Conservation (phyloP, 1,284 basidiomycete genomes). For the Malassezia nana region DNA sequence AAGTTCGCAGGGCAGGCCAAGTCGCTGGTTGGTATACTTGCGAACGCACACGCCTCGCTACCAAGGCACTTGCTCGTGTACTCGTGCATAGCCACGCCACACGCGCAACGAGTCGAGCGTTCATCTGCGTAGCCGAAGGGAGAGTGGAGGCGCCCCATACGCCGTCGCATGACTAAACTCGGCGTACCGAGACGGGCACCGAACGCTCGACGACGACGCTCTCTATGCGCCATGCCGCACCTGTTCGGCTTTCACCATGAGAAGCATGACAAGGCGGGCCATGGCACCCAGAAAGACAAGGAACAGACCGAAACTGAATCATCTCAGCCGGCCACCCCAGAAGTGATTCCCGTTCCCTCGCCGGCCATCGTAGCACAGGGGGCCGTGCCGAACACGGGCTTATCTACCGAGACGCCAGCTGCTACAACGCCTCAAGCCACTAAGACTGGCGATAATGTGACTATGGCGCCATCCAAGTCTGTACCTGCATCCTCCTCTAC, state of each 20-base stretch:
- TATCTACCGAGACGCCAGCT: neutral
- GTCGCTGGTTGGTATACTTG: neutral
- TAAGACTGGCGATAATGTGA: neutral
- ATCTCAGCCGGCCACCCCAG: neutral
- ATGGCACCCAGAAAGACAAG: neutral
- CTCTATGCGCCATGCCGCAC: constrained; percentile 1
- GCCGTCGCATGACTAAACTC: neutral
- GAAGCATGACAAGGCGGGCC: neutral
- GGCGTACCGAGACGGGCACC: neutral
- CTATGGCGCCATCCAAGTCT: neutral
- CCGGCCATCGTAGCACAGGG: neutral
- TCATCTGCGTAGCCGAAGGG: neutral
- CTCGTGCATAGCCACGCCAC: constrained; percentile 1
- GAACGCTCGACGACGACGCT: neutral
- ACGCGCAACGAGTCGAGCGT: neutral
- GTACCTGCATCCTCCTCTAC: neutral
- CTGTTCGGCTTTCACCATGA: constrained; percentile 3
- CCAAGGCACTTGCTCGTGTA: neutral
- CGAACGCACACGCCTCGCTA: neutral
- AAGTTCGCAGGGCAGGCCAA: neutral
- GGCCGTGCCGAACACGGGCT: neutral
- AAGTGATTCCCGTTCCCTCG: neutral
- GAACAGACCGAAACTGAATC: neutral
- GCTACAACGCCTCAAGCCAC: too few species aligned
- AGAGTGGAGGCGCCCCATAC: neutral